Evolutionary conservation across 116 monocot species (phyloP).

Genomic region (Iris pallida): DNA sequence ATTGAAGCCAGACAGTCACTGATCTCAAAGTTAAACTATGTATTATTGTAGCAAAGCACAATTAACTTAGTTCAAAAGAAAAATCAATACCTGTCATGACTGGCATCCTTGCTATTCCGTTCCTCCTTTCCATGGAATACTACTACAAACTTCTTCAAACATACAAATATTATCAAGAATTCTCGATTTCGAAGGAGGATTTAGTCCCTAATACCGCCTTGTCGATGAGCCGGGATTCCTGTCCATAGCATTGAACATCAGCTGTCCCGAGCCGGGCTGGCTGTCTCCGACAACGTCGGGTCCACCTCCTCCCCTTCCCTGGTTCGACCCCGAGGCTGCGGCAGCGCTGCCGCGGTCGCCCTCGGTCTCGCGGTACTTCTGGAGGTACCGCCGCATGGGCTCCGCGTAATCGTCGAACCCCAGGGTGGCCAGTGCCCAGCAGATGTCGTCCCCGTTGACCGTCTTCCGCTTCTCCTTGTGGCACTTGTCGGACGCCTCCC

Average conservation of each 20-base stretch:
- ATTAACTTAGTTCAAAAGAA: too few species aligned
- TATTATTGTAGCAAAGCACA: too few species aligned
- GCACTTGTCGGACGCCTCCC: slow-evolving; percentile 65
- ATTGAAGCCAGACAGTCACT: too few species aligned
- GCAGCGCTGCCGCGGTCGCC: background rate
- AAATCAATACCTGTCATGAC: too few species aligned
- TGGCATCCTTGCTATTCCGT: too few species aligned
- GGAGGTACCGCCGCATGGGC: slow-evolving; percentile 24
- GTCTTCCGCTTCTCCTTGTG: slow-evolving; percentile 68
- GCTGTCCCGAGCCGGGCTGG: background rate
- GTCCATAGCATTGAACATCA: slow-evolving; percentile 8
- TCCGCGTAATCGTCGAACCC: slow-evolving; percentile 51
- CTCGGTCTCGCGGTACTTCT: slow-evolving; percentile 10
- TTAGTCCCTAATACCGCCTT: background rate
- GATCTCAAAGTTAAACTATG: too few species aligned
- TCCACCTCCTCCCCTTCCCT: background rate
- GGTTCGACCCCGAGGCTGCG: background rate
- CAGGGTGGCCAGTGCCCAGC: slow-evolving; percentile 48
- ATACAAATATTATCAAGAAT: too few species aligned
- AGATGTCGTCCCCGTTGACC: slow-evolving; percentile 59
- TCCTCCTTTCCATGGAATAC: too few species aligned
- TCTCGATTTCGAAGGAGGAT: too few species aligned
- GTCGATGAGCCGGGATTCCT: background rate
- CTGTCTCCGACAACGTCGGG: background rate
- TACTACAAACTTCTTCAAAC: too few species aligned